A percentile compares a stretch with the other conserved stretches of the same genome.
Conservation (phyloP, 1,284 basidiomycete genomes). For the Ganoderma meredithae region DNA sequence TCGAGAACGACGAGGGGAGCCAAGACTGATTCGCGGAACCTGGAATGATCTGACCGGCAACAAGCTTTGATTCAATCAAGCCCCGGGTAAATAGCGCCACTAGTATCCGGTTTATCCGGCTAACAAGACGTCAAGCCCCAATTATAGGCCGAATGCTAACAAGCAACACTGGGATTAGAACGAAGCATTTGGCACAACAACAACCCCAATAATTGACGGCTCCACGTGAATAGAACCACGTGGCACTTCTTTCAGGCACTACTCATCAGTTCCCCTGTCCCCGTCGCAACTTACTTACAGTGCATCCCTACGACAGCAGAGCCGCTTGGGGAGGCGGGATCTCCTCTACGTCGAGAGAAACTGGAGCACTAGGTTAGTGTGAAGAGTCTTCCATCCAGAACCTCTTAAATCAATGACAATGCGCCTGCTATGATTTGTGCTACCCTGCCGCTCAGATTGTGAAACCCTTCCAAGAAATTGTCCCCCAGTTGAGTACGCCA, state of each 20-base stretch:
- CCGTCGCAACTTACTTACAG: neutral
- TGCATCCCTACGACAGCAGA: neutral
- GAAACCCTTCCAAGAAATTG: too few species aligned
- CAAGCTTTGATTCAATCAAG: neutral
- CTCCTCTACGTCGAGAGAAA: too few species aligned
- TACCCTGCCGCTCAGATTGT: too few species aligned
- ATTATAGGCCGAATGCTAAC: neutral
- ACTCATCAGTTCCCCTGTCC: neutral
- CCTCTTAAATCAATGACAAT: too few species aligned
- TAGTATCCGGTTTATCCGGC: neutral
- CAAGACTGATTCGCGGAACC: constrained; percentile 9
- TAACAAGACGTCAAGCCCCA: neutral
- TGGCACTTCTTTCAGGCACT: constrained; percentile 2
- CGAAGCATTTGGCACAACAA: neutral
- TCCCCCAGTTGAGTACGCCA: too few species aligned
- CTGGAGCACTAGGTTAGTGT: too few species aligned
- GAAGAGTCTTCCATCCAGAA: too few species aligned
- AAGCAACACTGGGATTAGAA: neutral
- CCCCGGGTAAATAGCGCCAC: neutral
- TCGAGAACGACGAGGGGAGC: constrained; percentile 16
- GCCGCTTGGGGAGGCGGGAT: too few species aligned
- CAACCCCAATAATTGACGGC: neutral
- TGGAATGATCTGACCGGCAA: constrained; percentile 21
- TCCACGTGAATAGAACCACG: neutral
- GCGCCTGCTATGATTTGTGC: too few species aligned